Percentiles rank a stretch among this genome's conserved stretches.
phyloP scores from a whole-genome alignment of 345 rosid genomes.

The Noccaea bulbosa region DNA sequence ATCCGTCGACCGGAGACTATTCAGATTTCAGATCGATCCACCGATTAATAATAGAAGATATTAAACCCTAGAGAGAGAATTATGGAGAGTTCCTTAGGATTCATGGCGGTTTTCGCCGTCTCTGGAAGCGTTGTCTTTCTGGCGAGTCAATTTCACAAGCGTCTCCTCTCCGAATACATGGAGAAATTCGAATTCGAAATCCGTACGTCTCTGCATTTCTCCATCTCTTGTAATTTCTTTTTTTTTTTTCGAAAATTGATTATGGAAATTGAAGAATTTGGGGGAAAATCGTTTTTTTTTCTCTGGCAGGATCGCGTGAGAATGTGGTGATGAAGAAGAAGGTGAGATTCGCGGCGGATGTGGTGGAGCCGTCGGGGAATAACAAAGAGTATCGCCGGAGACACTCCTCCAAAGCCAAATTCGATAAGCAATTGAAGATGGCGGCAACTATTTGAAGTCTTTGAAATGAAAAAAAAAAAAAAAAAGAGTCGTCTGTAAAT shows the following conservation, averaged over 20 bases:
- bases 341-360: conserved; percentile 82
- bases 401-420: conserved; percentile 34
- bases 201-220: conserved; percentile 30
- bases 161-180: conserved; percentile 85
- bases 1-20: neutral
- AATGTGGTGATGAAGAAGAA: conserved; percentile 54
- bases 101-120: conserved; percentile 83
- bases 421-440: conserved; percentile 33
- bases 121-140: conserved; percentile 82
- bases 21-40: conserved; percentile 3
- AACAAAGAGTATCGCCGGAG: conserved; percentile 65
- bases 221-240: neutral
- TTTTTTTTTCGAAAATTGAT: neutral
- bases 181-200: conserved; percentile 69
- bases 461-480: neutral
- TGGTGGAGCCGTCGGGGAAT: conserved; percentile 69
- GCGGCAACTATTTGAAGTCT: conserved; percentile 28
- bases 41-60: neutral
- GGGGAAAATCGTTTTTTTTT: neutral
- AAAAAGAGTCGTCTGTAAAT: neutral
- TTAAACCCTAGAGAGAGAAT: neutral
- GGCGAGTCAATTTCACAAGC: conserved; percentile 70
- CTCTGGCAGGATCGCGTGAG: conserved; percentile 28
- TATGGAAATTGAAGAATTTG: neutral
- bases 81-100: conserved; percentile 58